Base-by-base conservation (phyloP, 129 eudicot species). In the Artemisia argyi region DNA sequence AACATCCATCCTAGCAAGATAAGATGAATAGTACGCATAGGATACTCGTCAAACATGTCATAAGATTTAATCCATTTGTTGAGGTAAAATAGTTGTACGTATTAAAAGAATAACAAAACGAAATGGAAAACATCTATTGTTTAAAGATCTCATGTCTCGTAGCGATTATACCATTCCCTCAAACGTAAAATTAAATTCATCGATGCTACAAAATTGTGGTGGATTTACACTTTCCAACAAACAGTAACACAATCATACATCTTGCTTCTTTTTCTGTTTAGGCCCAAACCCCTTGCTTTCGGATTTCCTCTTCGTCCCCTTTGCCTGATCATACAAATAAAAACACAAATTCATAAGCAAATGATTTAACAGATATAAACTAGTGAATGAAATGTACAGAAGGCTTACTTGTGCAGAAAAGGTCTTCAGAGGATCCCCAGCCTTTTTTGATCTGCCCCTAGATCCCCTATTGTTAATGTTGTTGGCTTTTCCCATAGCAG, bases 381-480 rank as follows among this genome's bases (percentile, higher is more conserved):
- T 49, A 6, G 16, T 1, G 13, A 52, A 56, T 44, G 26, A 52
- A 28, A 18, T 18, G 19, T 56, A 50, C 4, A 53, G 57, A 15
- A 54, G 28, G 1, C 77, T 18, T 88, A 90, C 99, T 86, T 81
- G 71, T 13, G 89, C 76, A 19, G 99, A 90, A 73, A 90, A 81
- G 1, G 96, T 81, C 73, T 90, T 95, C 46, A 95, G 90, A 70
- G 99, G 99, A 66, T 95, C 91, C 85, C 83, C 85, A 30, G 85
- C 86, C 63, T 74, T 90, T 60, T 71, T 86, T 30, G 71, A 81
- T 76, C 84, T 91, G n/a, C 88, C 90, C 77, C 86, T 91, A 2
- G 48, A 39, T 28, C 92, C 90, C 46, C 73, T 79, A 46, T 67
- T 83, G 39, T 55, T 76, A 46, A 91, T 61, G 56, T 76, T 83